These are phyloP conservation scores for Priceomyces fermenticarens DNA, from an alignment of 805 yeast genomes.

Conservation along the genomic window DNA sequence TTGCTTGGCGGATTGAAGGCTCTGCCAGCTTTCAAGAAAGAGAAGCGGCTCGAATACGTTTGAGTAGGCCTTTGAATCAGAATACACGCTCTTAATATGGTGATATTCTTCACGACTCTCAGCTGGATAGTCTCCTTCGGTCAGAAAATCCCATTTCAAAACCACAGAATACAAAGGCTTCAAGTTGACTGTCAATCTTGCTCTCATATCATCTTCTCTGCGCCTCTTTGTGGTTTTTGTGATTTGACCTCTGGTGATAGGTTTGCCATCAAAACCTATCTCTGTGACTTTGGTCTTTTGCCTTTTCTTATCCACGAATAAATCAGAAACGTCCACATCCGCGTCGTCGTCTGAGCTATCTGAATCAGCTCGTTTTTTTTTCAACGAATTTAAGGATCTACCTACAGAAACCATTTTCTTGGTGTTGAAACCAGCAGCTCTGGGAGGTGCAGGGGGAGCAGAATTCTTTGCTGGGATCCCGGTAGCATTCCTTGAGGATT, in stretches of 20 bases:
- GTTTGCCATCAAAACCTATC: conserved; percentile 44
- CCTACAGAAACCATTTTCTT: conserved; percentile 28
- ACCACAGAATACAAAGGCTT: conserved; percentile 69
- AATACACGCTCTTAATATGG: conserved; percentile 55
- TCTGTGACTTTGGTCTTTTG: conserved; percentile 34
- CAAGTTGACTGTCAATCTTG: conserved; percentile 73
- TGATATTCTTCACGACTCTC: conserved; percentile 40
- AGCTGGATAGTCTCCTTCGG: conserved; percentile 57
- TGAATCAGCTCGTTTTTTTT: conserved; percentile 25
- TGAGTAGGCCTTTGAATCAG: conserved; percentile 61
- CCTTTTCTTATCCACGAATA: conserved; percentile 35
- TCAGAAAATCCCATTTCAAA: conserved; percentile 73
- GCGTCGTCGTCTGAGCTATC: conserved; percentile 38
- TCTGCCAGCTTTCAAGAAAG: conserved; percentile 91
- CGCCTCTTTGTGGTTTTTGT: conserved; percentile 36
- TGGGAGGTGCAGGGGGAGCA: conserved; percentile 45
- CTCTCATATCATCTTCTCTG: conserved; percentile 76
- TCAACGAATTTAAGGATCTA: conserved; percentile 34
- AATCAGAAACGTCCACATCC: conserved; percentile 38
- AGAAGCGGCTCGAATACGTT: conserved; percentile 74
- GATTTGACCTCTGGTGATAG: conserved; percentile 17
- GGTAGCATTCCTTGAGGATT: conserved; percentile 10
- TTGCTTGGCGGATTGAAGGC: conserved; percentile 68
- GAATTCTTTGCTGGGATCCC: conserved; percentile 17
- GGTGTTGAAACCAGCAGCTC: conserved; percentile 55